These are phyloP conservation scores for Aspergillus luchuensis DNA, from an alignment of 2,329 filamentous ascomycete genomes.

Conservation along the genomic window DNA sequence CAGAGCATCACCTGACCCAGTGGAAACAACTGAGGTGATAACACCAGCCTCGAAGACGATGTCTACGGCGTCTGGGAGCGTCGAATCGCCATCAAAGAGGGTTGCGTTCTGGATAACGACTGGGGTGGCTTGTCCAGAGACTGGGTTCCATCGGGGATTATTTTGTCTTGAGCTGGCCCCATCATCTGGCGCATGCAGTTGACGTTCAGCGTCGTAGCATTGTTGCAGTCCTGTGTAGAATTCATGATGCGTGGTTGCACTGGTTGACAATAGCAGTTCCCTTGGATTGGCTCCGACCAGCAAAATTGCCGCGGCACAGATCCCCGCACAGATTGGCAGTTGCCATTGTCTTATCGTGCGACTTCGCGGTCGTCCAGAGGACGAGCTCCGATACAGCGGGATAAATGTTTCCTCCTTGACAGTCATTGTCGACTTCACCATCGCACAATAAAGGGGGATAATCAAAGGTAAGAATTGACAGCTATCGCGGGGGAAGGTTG, in stretches of 20 bases:
- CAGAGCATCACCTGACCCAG: neutral
- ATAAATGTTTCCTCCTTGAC: neutral
- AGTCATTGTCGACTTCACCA: neutral
- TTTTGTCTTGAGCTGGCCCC: neutral
- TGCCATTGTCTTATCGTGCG: neutral
- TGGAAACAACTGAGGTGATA: neutral
- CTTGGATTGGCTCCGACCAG: neutral
- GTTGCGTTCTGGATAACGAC: neutral
- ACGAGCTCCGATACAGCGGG: neutral
- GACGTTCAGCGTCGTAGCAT: neutral
- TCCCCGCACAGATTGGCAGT: neutral
- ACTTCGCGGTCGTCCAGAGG: neutral
- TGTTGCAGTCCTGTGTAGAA: neutral
- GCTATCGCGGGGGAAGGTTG: neutral
- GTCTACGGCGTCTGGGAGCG: neutral
- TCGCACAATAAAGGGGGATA: neutral
- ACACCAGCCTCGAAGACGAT: neutral
- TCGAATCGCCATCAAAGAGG: neutral
- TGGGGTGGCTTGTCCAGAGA: neutral
- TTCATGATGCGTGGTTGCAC: neutral
- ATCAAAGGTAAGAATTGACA: neutral
- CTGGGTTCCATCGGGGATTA: slow-evolving; percentile 1
- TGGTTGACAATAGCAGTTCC: neutral
- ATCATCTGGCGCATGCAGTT: neutral
- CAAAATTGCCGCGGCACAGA: neutral